Conservation (phyloP, 2,329 filamentous ascomycete genomes). For the Colletotrichum sp. region DNA sequence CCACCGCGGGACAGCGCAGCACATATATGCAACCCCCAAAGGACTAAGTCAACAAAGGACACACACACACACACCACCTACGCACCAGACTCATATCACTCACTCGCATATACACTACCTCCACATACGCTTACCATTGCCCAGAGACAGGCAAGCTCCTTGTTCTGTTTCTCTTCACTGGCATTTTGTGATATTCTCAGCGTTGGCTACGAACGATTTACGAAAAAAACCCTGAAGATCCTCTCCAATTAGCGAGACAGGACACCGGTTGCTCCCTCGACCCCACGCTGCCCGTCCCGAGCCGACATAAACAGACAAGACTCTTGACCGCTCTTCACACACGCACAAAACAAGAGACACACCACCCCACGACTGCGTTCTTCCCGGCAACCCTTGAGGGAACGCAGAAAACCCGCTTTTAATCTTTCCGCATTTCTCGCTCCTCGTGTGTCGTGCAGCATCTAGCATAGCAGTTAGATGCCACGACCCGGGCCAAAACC, state of each 20-base stretch:
- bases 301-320: conserved; percentile 7
- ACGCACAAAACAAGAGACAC: background rate
- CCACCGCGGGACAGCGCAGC: conserved; percentile 21
- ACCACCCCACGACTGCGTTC: background rate
- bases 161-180: background rate
- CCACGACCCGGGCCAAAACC: conserved; percentile 21
- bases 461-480: background rate
- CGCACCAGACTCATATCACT: background rate
- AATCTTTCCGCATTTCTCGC: background rate
- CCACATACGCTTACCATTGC: background rate
- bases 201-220: background rate
- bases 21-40: conserved; percentile 6
- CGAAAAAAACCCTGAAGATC: background rate
- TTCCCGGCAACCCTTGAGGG: background rate
- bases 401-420: conserved; percentile 10
- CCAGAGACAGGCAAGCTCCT: background rate
- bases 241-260: background rate
- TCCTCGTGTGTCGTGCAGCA: background rate
- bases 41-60: conserved; percentile 2
- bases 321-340: background rate
- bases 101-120: background rate
- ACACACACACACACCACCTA: background rate
- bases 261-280: conserved; percentile 14
- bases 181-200: background rate
- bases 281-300: conserved; percentile 11